Evolutionary conservation across 2,329 filamentous ascomycete genomes (phyloP), one percentile per base, ranked within the genome.

Genomic region (Colletotrichum phormii): DNA sequence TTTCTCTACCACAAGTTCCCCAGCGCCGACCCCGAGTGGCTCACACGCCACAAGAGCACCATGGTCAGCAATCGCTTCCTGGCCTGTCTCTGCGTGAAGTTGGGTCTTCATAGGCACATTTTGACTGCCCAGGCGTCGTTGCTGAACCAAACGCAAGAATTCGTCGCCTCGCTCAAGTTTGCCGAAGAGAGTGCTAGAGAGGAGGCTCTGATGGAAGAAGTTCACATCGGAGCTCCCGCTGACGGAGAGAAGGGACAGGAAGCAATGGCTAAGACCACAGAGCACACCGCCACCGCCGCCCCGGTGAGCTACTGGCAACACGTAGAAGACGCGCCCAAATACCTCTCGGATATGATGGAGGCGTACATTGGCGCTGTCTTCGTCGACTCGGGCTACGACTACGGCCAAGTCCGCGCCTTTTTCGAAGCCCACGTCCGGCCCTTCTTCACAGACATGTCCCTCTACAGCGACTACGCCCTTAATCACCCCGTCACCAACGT

Each of bases 1-100:
- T 91, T 94, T 77, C 87, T 99, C 4, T 98, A 95, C 83, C 88
- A 91, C 76, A 87, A 86, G 4, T 95, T 93, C 77, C 95, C 95
- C 0, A 85, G 90, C 64, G 94, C 93, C 71, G 95, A 98, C 78
- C 96, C 97, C 0, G 95, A 98, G 80, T 98, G 96, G 96, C 87
- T 99, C 72, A 98, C 97, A 0, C 97, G 98, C 82, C 96, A 98
- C 87, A 98, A 98, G 84, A 98, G 97, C 92, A 95, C 95, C n/a
- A 98, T 99, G 94, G 95, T 97, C 0, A 97, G 94, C 65, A 99
- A 99, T 84, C 95, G 95, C 73, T 99, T 98, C 79, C 88, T 98
- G 1, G 95, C 94, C 1, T 94, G 92, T 22, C 86, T 98, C 3
- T 93, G 93, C 72, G 94, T 97, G 3, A 88, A 90, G 60, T 88